Conservation (phyloP, 192 early-diverging fungal genomes). For the Glomus cerebriforme region DNA sequence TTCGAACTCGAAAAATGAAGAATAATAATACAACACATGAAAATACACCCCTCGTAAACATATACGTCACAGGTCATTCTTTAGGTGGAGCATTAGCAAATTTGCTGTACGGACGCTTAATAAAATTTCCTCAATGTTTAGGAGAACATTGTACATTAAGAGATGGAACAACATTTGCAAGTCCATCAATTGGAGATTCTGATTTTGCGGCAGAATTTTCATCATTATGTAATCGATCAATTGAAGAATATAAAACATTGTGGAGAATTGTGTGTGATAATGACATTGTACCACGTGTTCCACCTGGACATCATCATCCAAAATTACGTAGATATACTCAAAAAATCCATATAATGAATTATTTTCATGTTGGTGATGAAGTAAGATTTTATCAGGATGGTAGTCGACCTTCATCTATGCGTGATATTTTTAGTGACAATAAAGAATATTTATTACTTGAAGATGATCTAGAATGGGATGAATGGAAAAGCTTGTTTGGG, state of each 20-base stretch:
- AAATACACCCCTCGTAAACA: conserved; percentile 27
- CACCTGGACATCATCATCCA: conserved; percentile 40
- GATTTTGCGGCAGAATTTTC: conserved; percentile 51
- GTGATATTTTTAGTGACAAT: not conserved
- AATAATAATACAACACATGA: conserved; percentile 30
- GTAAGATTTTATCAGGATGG: conserved; percentile 19
- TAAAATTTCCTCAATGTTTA: conserved; percentile 37
- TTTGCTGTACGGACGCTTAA: conserved; percentile 45
- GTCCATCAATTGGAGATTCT: conserved; percentile 48
- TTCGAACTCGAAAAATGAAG: conserved; percentile 30
- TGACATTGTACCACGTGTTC: conserved; percentile 48
- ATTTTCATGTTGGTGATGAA: conserved; percentile 8
- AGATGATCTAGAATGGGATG: not conserved
- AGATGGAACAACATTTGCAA: conserved; percentile 50
- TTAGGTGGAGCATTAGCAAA: conserved; percentile 51
- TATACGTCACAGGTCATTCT: conserved; percentile 60
- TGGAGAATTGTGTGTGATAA: conserved; percentile 52
- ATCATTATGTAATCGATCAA: conserved; percentile 28
- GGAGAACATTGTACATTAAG: conserved; percentile 5
- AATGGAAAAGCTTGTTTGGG: not conserved
- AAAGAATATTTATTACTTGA: not conserved
- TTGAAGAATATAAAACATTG: conserved; percentile 29
- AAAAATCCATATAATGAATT: not conserved
- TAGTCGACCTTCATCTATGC: not conserved
- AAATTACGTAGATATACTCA: conserved; percentile 14